phyloP scores from a whole-genome alignment of 2,329 filamentous ascomycete genomes.

The Myriangium duriaei region DNA sequence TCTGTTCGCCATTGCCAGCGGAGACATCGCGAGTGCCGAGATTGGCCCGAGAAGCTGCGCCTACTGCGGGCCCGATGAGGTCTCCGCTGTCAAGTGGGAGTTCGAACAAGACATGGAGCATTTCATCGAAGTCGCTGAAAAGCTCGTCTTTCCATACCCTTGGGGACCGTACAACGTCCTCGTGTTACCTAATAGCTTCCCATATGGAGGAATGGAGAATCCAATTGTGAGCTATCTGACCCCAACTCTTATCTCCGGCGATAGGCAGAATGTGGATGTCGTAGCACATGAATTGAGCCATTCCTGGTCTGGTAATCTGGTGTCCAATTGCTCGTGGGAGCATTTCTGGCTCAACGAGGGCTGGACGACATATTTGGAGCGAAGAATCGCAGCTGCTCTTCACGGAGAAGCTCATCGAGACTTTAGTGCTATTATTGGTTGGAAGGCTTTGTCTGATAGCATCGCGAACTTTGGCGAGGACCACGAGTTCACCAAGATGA shows the following conservation, averaged over 20 bases:
- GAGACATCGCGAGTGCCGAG: constrained; percentile 72
- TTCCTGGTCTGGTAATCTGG: constrained; percentile 81
- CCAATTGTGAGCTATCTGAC: constrained; percentile 92
- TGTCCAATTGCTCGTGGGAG: constrained; percentile 69
- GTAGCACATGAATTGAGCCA: constrained; percentile 75
- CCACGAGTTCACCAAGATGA: constrained; percentile 86
- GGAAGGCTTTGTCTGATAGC: constrained; percentile 76
- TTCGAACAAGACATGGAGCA: constrained; percentile 83
- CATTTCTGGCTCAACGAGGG: constrained; percentile 64
- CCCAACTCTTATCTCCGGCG: constrained; percentile 81
- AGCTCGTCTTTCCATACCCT: constrained; percentile 69
- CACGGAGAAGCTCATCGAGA: constrained; percentile 80
- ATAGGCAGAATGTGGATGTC: constrained; percentile 77
- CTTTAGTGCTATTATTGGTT: constrained; percentile 92
- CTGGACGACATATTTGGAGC: constrained; percentile 92
- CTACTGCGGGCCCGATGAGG: constrained; percentile 76
- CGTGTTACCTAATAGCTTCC: constrained; percentile 79
- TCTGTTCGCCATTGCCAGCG: constrained; percentile 77
- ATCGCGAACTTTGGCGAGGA: constrained; percentile 67
- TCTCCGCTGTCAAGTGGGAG: constrained; percentile 78
- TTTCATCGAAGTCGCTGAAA: constrained; percentile 77
- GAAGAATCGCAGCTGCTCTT: constrained; percentile 62
- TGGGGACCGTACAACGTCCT: constrained; percentile 96
- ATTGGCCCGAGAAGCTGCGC: constrained; percentile 80
- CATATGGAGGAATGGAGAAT: constrained; percentile 66